Percentiles rank a stretch among this genome's conserved stretches.
Evolutionary conservation across 768 basidiomycete genomes (phyloP).

Genomic region (Mycena leptocephala): DNA sequence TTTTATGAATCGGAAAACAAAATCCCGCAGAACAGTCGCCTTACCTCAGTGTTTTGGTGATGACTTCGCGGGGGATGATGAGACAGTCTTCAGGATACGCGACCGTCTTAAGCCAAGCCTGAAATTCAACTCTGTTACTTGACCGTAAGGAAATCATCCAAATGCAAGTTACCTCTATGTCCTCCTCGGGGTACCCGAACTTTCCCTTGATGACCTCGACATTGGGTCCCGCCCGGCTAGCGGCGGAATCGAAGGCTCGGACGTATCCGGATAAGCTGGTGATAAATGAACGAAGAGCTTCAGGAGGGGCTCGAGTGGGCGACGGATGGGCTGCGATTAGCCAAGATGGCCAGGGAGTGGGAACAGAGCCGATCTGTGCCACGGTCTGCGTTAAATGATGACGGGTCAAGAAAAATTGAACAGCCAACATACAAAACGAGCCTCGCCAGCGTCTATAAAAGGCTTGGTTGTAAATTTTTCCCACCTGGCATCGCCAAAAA

Average conservation of each 20-base stretch:
- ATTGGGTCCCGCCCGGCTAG: slow-evolving; percentile 70
- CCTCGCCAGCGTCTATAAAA: slow-evolving; percentile 84
- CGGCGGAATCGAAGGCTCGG: slow-evolving; percentile 73
- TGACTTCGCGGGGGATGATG: slow-evolving; percentile 74
- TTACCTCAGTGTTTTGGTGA: slow-evolving; percentile 81
- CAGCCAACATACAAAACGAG: slow-evolving; percentile 79
- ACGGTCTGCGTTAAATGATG: not conserved
- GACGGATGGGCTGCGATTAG: slow-evolving; percentile 89
- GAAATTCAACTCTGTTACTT: not conserved
- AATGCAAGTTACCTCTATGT: slow-evolving; percentile 73
- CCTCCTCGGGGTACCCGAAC: slow-evolving; percentile 88
- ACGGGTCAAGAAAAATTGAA: not conserved
- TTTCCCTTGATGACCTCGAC: slow-evolving; percentile 83
- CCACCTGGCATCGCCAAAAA: no score
- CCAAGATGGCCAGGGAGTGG: slow-evolving; percentile 99
- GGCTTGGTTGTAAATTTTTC: slow-evolving; percentile 90
- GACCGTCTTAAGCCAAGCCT: slow-evolving; percentile 91
- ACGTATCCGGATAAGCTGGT: slow-evolving; percentile 76
- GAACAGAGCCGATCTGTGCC: slow-evolving; percentile 83
- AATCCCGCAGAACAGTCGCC: slow-evolving; percentile 34
- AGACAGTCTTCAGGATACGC: slow-evolving; percentile 79
- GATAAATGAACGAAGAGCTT: slow-evolving; percentile 74
- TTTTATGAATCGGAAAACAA: slow-evolving; percentile 4
- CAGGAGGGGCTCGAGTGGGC: slow-evolving; percentile 66
- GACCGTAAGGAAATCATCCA: not conserved